Base-by-base conservation (phyloP, 306 rosid genomes). In the Echinosophora koreensis region DNA sequence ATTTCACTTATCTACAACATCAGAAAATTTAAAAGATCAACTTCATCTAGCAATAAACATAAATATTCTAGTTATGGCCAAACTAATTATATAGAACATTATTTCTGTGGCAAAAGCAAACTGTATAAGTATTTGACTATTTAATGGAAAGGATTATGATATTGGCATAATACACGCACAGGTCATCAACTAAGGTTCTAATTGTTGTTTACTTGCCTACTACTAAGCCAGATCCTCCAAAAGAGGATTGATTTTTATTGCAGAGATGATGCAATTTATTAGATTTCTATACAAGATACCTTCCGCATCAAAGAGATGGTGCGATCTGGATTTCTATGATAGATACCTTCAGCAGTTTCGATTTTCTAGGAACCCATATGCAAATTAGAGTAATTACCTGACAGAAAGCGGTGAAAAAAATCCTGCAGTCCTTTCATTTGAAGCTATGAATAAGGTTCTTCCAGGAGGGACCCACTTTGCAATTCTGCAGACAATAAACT, bases 401-500 rank as follows among this genome's bases (percentile, higher is more conserved):
- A 59, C 85, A 70, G 96, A 86, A 82, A 96, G 99, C 13, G 93
- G 92, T 16, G 97, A 89, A 82, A 96, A 96, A 71, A 92, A 91
- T 54, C 97, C 97, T 0, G 88, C 93, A 55, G 82, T 89, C 88
- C 97, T 89, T 86, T 96, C 99, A 83, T 96, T 96, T 67, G 99
- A 96, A 79, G 97, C 98, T 77, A 96, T 86, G 82, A 83, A 96
- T 71, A 96, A 83, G 18, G 94, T 96, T 75, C 94, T 88, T 72
- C 99, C 94, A 4, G 89, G 77, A 38, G 98, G 89, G 42, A 96
- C 93, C 99, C 98, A 91, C 57, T 96, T 92, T 73, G 84, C 84
- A 61, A 96, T 91, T 84, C 97, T 86, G 64, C 61, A 83, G 37
- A 91, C 73, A 71, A 96, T 91, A 73, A 96, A 92, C 84, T 96